A percentile compares a stretch with the other conserved stretches of the same genome.
These are phyloP conservation scores for Polygonum aviculare DNA, from an alignment of 148 eudicot species.

Conservation along the genomic window DNA sequence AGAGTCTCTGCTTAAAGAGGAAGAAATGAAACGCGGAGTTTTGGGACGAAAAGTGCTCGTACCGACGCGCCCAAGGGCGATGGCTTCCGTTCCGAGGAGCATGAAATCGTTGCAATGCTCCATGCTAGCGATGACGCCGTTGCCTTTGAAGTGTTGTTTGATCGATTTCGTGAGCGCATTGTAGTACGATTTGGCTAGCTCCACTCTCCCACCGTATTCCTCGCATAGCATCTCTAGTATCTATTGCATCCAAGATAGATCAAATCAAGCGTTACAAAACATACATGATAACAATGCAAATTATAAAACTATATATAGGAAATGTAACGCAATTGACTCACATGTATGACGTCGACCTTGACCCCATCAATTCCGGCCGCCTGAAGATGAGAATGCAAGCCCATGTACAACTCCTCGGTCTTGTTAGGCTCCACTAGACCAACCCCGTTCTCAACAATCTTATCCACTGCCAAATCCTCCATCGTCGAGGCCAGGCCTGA, in stretches of 20 bases:
- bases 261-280: neutral
- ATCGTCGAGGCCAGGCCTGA: constrained; percentile 68
- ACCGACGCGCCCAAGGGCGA: constrained; percentile 87
- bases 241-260: constrained; percentile 16
- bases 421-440: constrained; percentile 70
- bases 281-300: neutral
- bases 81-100: constrained; percentile 88
- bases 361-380: constrained; percentile 81
- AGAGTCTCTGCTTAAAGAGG: neutral
- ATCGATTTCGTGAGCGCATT: constrained; percentile 68
- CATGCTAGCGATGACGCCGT: constrained; percentile 93
- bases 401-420: constrained; percentile 61
- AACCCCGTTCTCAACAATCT: constrained; percentile 76
- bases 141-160: constrained; percentile 75
- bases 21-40: neutral
- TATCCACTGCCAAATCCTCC: constrained; percentile 91
- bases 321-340: constrained; percentile 21
- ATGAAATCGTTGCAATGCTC: constrained; percentile 97
- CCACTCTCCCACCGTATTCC: constrained; percentile 88
- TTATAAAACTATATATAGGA: too few species aligned
- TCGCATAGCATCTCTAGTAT: constrained; percentile 81
- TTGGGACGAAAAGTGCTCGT: neutral
- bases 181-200: constrained; percentile 69
- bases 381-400: constrained; percentile 71
- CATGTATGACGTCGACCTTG: constrained; percentile 93